Conservation (phyloP, 1,139 yeast species). For the Tardiomyces digboiensis region DNA sequence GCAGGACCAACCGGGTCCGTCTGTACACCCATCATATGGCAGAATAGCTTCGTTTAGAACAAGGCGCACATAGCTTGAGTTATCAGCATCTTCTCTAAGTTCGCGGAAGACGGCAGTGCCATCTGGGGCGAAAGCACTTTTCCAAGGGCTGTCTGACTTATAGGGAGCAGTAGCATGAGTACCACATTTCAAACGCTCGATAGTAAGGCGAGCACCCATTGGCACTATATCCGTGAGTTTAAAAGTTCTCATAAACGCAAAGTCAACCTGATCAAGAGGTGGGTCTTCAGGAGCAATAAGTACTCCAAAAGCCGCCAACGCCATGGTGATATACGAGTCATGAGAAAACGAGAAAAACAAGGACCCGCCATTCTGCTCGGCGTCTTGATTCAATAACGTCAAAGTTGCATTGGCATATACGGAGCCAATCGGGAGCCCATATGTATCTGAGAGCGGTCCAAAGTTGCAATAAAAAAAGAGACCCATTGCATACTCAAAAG, state of each 20-base stretch:
- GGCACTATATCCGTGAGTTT: constrained; percentile 40
- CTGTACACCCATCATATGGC: constrained; percentile 40
- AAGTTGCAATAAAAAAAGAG: constrained; percentile 37
- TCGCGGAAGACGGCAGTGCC: background rate
- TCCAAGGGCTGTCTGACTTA: background rate
- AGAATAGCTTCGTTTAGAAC: constrained; percentile 48
- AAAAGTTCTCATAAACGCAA: constrained; percentile 35
- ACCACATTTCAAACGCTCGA: constrained; percentile 38
- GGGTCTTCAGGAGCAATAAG: constrained; percentile 29
- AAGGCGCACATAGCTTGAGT: constrained; percentile 34
- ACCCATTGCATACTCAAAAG: constrained; percentile 37
- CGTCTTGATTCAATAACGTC: constrained; percentile 30
- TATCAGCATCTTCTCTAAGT: too few species aligned
- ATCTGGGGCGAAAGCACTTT: background rate
- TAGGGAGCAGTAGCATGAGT: background rate
- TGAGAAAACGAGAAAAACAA: constrained; percentile 43
- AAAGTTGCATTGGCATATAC: constrained; percentile 40
- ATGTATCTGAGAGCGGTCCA: constrained; percentile 42
- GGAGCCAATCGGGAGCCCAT: constrained; percentile 36
- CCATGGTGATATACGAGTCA: constrained; percentile 43
- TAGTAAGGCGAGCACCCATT: constrained; percentile 45
- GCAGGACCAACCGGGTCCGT: constrained; percentile 54
- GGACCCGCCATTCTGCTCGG: constrained; percentile 21
- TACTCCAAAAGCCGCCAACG: constrained; percentile 41
- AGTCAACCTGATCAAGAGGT: constrained; percentile 23